Percentiles rank a stretch among this genome's conserved stretches.
Evolutionary conservation across 1,139 yeast species (phyloP).

Genomic region (Schwanniomyces etchellsii): DNA sequence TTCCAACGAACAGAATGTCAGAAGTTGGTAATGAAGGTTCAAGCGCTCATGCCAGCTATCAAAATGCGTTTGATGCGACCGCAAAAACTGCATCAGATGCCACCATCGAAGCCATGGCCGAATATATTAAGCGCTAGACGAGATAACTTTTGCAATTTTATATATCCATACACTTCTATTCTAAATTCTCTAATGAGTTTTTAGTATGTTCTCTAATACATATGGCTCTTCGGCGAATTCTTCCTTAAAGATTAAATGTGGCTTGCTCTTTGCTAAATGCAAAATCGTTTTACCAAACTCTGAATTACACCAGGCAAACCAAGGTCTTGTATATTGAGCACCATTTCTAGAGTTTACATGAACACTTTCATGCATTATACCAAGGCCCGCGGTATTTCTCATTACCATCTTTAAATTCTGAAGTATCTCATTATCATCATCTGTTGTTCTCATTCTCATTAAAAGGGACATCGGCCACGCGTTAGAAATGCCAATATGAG

Average conservation of each 20-base stretch:
- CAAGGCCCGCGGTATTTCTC: slow-evolving; percentile 64
- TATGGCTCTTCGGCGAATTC: slow-evolving; percentile 25
- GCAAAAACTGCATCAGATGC: slow-evolving; percentile 57
- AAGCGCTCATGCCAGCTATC: slow-evolving; percentile 62
- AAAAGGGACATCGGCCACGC: slow-evolving; percentile 92
- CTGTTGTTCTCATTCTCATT: slow-evolving; percentile 67
- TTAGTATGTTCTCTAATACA: slow-evolving; percentile 22
- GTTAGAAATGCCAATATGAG: slow-evolving; percentile 73
- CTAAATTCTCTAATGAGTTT: too few relatives aligned
- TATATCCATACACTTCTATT: neutral
- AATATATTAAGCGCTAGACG: slow-evolving; percentile 41
- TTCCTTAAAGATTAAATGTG: slow-evolving; percentile 59
- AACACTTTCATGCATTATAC: slow-evolving; percentile 81
- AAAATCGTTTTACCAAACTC: slow-evolving; percentile 84
- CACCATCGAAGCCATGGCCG: slow-evolving; percentile 69
- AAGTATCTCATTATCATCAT: slow-evolving; percentile 63
- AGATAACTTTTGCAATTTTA: slow-evolving; percentile 1
- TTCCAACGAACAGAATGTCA: slow-evolving; percentile 64
- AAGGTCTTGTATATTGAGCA: slow-evolving; percentile 55
- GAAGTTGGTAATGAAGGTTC: slow-evolving; percentile 46
- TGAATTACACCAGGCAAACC: slow-evolving; percentile 96
- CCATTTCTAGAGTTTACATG: slow-evolving; percentile 55
- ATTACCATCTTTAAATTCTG: slow-evolving; percentile 46
- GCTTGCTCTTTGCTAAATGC: slow-evolving; percentile 68
- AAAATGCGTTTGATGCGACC: slow-evolving; percentile 62